Conservation (phyloP, 345 rosid species). For the Turritis glabra region DNA sequence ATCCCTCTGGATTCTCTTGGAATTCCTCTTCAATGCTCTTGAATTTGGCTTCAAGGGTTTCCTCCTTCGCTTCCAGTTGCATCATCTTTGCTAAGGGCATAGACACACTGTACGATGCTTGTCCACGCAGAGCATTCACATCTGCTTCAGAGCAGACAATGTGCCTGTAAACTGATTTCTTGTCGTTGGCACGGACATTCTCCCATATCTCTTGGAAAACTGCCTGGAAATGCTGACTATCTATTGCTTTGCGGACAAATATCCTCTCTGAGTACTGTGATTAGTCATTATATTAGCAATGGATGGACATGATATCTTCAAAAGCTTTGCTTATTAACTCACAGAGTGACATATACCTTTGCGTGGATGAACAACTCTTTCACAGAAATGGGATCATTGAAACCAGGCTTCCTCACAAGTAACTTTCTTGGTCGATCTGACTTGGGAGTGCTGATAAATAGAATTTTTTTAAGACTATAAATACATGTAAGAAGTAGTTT, state of each 20-base stretch:
- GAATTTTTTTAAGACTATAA: conserved; percentile 33
- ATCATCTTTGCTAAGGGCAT: conserved; percentile 44
- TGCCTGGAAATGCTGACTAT: conserved; percentile 45
- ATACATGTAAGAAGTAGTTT: conserved; percentile 14
- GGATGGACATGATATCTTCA: not conserved
- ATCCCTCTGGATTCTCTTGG: conserved; percentile 41
- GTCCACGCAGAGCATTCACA: conserved; percentile 59
- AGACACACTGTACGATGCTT: conserved; percentile 50
- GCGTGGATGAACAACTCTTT: conserved; percentile 81
- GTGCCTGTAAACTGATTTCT: conserved; percentile 65
- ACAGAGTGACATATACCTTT: conserved; percentile 47
- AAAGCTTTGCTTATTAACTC: not conserved
- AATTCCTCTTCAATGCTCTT: conserved; percentile 48
- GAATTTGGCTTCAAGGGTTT: conserved; percentile 36
- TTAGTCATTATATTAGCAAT: conserved; percentile 11
- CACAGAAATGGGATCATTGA: conserved; percentile 58
- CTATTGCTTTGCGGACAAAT: conserved; percentile 52
- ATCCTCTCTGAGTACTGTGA: conserved; percentile 67
- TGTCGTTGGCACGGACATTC: conserved; percentile 66
- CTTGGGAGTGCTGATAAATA: conserved; percentile 44
- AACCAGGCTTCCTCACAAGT: conserved; percentile 57
- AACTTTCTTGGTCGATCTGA: conserved; percentile 49
- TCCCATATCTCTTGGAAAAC: conserved; percentile 60
- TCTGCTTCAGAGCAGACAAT: conserved; percentile 62
- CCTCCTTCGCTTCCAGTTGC: conserved; percentile 38